A percentile compares a stretch with the other conserved stretches of the same genome.
Conservation (phyloP, 805 yeast species). For the Hanseniaspora hatyaiensis region DNA sequence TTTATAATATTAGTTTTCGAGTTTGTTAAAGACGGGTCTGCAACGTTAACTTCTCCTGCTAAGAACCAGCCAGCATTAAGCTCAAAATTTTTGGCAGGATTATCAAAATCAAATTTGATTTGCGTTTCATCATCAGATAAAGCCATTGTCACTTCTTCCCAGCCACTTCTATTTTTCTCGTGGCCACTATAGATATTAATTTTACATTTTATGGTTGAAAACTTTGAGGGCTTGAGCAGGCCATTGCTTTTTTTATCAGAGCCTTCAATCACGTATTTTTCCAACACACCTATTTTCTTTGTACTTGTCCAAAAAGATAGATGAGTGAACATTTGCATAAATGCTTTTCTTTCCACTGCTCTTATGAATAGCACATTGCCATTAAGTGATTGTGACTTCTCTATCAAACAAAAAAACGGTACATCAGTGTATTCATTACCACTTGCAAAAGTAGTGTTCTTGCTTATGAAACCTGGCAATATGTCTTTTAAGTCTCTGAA, state of each 20-base stretch:
- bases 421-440: constrained; percentile 11
- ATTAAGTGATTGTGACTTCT: not conserved
- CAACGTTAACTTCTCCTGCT: constrained; percentile 50
- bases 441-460: not conserved
- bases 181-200: no score
- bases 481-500: not conserved
- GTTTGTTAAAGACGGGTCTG: constrained; percentile 52
- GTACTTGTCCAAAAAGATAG: constrained; percentile 48
- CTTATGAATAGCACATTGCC: not conserved
- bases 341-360: constrained; percentile 22
- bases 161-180: not conserved
- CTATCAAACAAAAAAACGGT: constrained; percentile 5
- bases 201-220: not conserved
- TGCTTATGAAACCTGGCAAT: not conserved
- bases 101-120: constrained; percentile 2
- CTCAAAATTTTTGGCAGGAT: not conserved
- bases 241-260: constrained; percentile 16
- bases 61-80: constrained; percentile 29
- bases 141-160: not conserved
- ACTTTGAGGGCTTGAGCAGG: not conserved
- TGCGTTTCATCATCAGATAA: not conserved
- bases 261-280: constrained; percentile 18
- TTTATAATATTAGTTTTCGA: constrained; percentile 45
- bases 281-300: constrained; percentile 40
- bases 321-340: constrained; percentile 36